Conservation (phyloP, 495 filamentous ascomycete genomes). For the Daldinia concentrica region DNA sequence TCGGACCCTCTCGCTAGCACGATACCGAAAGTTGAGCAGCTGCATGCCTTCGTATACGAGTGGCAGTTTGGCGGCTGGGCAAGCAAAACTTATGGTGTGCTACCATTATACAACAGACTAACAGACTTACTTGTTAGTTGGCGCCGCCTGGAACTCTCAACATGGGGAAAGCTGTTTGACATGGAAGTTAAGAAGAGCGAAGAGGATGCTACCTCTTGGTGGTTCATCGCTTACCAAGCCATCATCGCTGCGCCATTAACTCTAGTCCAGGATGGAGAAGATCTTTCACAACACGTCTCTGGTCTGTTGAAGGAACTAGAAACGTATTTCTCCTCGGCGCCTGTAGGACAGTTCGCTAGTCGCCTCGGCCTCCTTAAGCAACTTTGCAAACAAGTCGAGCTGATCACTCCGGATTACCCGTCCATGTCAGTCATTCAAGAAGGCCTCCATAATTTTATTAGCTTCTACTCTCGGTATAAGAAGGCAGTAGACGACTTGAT, state of each 20-base stretch:
- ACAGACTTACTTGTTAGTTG: slow-evolving; percentile 81
- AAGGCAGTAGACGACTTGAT: slow-evolving; percentile 68
- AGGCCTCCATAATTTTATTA: slow-evolving; percentile 80
- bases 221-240: slow-evolving; percentile 93
- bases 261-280: slow-evolving; percentile 62
- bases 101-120: slow-evolving; percentile 73
- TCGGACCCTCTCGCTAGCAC: slow-evolving; percentile 87
- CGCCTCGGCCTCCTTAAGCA: slow-evolving; percentile 77
- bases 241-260: slow-evolving; percentile 79
- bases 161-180: slow-evolving; percentile 91
- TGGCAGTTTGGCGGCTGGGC: slow-evolving; percentile 88
- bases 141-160: slow-evolving; percentile 88
- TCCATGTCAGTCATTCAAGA: slow-evolving; percentile 61
- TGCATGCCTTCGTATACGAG: slow-evolving; percentile 83
- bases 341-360: slow-evolving; percentile 78
- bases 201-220: slow-evolving; percentile 86
- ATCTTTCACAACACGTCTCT: slow-evolving; percentile 69
- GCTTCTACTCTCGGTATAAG: slow-evolving; percentile 74
- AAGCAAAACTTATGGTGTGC: slow-evolving; percentile 77
- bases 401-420: slow-evolving; percentile 65
- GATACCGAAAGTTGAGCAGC: slow-evolving; percentile 81
- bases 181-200: slow-evolving; percentile 78
- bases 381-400: slow-evolving; percentile 70
- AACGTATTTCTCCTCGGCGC: slow-evolving; percentile 76
- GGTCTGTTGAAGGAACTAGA: slow-evolving; percentile 76